Evolutionary conservation across 1,284 basidiomycete genomes (phyloP), one percentile per base, ranked within the genome.

Genomic region (Pseudozyma tsukubaensis): DNA sequence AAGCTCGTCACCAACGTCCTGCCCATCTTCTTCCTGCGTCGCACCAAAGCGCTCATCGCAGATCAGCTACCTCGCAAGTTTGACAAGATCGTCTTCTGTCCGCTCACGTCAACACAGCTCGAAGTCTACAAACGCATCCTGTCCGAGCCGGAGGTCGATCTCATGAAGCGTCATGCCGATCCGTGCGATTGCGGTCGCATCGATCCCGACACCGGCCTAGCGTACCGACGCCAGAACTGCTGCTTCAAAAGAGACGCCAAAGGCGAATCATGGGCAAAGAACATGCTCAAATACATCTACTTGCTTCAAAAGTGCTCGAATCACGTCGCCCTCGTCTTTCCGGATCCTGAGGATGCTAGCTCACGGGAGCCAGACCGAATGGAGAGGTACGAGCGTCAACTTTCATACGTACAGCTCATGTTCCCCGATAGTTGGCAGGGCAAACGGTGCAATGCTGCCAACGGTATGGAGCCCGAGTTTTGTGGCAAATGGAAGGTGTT

Each of bases 401-500:
- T 72, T 14, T 69, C 72, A 7, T 78, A 78, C 54, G 69, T 77
- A 6, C 61, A 79, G 52, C 68, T 76, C 13, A 82, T 84, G 21
- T 85, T 84, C 39, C 83, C 82, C 7, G 69, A 78, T 42, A 76
- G 73, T 51, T 78, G 76, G 65, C 52, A 73, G 24, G 52, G 58
- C 55, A 76, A 78, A 47, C 66, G 58, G 13, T 66, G 65, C 48
- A 75, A 74, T 36, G 54, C 56, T 13, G 42, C 57, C 13, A 78
- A 66, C 47, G 75, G 73, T 13, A 72, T 85, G 43, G 84, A 87
- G 32, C 77, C 83, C 0, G 78, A 72, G 42, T 89, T 89, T 62
- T 94, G 93, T 77, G 94, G 93, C 2, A 95, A 95, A 85, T 94
- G 92, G 92, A 77, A 92, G 90, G 89, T 92, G 0, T 85, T 94